Percentiles rank a stretch among this genome's conserved stretches.
Conservation (phyloP, 306 rosid genomes). For the Quercus mongolica region DNA sequence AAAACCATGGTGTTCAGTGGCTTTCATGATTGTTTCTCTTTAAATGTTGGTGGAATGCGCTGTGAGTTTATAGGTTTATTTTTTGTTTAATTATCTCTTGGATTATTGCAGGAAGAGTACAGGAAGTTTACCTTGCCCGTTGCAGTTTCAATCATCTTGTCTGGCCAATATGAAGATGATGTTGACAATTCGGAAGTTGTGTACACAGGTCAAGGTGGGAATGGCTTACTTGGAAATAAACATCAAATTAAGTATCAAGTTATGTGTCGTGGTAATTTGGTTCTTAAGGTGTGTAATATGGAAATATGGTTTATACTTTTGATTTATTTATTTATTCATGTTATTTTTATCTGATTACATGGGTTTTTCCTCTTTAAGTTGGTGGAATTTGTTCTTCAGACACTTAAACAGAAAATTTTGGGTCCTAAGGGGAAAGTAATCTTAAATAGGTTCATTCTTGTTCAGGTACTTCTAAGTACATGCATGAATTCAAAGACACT, state of each 20-base stretch:
- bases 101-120: conserved; percentile 5
- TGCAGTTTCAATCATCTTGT: conserved; percentile 27
- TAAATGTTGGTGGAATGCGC: not conserved
- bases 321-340: not conserved
- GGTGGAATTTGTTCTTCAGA: not conserved
- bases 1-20: not conserved
- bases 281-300: conserved; percentile 31
- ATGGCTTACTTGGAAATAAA: conserved; percentile 39
- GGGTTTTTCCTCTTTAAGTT: not conserved
- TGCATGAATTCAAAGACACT: not conserved
- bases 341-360: not conserved
- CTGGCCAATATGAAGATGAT: conserved; percentile 35
- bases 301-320: not conserved
- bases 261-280: conserved; percentile 31
- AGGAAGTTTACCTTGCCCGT: conserved; percentile 16
- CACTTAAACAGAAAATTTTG: not conserved
- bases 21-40: not conserved
- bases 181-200: conserved; percentile 28
- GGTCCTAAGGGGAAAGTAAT: not conserved
- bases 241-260: conserved; percentile 35
- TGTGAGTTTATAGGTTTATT: not conserved
- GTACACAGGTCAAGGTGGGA: conserved; percentile 43
- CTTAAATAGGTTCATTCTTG: not conserved
- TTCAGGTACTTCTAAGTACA: not conserved
- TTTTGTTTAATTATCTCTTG: not conserved